Evolutionary conservation across 805 yeast genomes (phyloP), one percentile per base, ranked within the genome.

Genomic region (Cyberlindnera mycetangii): DNA sequence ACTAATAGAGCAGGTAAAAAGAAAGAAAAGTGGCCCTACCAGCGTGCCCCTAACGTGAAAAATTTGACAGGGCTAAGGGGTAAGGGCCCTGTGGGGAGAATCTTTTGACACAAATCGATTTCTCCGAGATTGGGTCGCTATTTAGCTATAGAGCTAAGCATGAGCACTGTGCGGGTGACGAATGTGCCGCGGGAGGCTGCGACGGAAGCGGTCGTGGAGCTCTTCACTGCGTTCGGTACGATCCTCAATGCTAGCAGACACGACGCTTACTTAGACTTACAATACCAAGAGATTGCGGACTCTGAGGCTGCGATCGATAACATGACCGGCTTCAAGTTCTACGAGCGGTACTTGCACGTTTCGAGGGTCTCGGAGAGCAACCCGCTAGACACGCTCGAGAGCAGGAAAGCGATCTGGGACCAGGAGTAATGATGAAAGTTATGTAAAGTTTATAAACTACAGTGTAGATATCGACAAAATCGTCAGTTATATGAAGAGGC

Each of bases 221-320:
- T 59, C 7, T 56, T 59, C 25, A 9, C 53, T 4, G 41, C 58
- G 5, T 59, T 59, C 39, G 62, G 62, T 2, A 49, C 50, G n/a
- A 54, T 59, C 7, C 32, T 56, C 4, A 5, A 37, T 7, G 11
- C 35, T 15, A 45, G 19, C 19, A 18, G 5, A 16, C 35, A 11
- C n/a, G 39, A 14, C 41, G 42, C 15, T 32, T 39, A 44, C 34
- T 30, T 53, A 3, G 61, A 59, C 31, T 30, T 59, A 5, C 55
- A 53, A 27, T 59, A 47, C 32, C 59, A 57, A 35, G 60, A 56
- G 10, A 54, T 53, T 3, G 47, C 40, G 7, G 62, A 59, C 31
- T 44, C 59, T 2, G 39, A 49, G 14, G 53, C 54, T 3, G 58
- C 61, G 0, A 33, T 57, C 3, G 59, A 51, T 7, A 59, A 59